Conservation (phyloP, 2,329 filamentous ascomycete species). For the Neopestalotiopsis clavispora region DNA sequence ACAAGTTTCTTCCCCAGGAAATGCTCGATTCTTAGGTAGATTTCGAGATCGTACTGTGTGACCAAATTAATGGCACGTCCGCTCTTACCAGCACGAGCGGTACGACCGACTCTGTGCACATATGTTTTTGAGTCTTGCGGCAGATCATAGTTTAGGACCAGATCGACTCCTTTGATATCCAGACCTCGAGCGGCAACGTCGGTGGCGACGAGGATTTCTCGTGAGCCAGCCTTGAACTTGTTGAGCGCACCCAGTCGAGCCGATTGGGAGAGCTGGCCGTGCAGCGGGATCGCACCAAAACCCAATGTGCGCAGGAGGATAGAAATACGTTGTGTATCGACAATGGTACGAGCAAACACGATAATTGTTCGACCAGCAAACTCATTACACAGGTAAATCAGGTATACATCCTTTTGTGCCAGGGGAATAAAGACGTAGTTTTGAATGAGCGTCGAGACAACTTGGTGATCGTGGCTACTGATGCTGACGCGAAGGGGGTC, state of each 20-base stretch:
- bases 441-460: constrained; percentile 86
- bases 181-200: constrained; percentile 93
- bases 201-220: constrained; percentile 88
- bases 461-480: constrained; percentile 84
- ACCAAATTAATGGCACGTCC: constrained; percentile 82
- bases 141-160: constrained; percentile 86
- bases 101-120: constrained; percentile 87
- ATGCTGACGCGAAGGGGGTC: constrained; percentile 86
- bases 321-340: constrained; percentile 85
- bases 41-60: constrained; percentile 77
- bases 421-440: constrained; percentile 86
- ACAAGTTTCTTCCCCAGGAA: constrained; percentile 78
- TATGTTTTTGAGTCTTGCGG: constrained; percentile 89
- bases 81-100: constrained; percentile 83
- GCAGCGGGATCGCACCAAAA: constrained; percentile 88
- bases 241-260: constrained; percentile 84
- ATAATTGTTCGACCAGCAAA: constrained; percentile 86
- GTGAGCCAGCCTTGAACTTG: constrained; percentile 83
- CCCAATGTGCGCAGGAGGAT: constrained; percentile 84
- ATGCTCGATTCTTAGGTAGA: constrained; percentile 81
- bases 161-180: constrained; percentile 89
- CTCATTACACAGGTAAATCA: constrained; percentile 86
- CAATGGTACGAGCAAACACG: constrained; percentile 90
- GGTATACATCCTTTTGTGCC: constrained; percentile 86
- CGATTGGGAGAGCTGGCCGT: constrained; percentile 89